phyloP scores from a whole-genome alignment of 1,284 basidiomycete genomes.

The Fistulinella staudtii region DNA sequence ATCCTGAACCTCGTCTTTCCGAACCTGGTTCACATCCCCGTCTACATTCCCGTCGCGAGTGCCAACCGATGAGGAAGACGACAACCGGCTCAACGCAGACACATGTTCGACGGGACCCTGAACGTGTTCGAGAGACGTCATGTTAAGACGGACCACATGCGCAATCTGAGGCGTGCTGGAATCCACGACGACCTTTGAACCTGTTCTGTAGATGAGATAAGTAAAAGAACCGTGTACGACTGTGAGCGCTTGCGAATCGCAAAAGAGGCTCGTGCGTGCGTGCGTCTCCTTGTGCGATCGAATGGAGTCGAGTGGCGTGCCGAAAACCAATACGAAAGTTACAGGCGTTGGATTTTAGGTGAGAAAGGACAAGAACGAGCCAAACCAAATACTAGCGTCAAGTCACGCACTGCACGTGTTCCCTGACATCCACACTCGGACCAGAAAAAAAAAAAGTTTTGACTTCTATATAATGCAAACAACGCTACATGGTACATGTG shows the following conservation, averaged over 20 bases:
- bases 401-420: not conserved
- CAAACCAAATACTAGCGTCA: not conserved
- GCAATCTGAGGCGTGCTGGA: conserved; percentile 1
- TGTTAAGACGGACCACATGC: conserved; percentile 18
- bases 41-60: not conserved
- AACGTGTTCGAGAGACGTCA: conserved; percentile 27
- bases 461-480: conserved; percentile 22
- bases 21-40: not conserved
- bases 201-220: too few relatives aligned
- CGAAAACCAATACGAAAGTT: too few relatives aligned
- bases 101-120: conserved; percentile 16
- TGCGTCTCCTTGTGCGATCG: not conserved
- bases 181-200: too few relatives aligned
- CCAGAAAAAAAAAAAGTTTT: too few relatives aligned
- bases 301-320: not conserved
- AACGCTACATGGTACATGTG: conserved; percentile 30
- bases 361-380: not conserved
- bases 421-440: too few relatives aligned
- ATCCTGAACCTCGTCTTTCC: not conserved
- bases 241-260: too few relatives aligned
- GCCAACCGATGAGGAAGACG: conserved; percentile 1
- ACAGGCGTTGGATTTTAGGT: too few relatives aligned
- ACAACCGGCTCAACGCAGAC: conserved; percentile 4
- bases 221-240: too few relatives aligned
- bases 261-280: too few relatives aligned